These are phyloP conservation scores for Syzygium aqueum DNA, from an alignment of 345 rosid genomes.

Conservation along the genomic window DNA sequence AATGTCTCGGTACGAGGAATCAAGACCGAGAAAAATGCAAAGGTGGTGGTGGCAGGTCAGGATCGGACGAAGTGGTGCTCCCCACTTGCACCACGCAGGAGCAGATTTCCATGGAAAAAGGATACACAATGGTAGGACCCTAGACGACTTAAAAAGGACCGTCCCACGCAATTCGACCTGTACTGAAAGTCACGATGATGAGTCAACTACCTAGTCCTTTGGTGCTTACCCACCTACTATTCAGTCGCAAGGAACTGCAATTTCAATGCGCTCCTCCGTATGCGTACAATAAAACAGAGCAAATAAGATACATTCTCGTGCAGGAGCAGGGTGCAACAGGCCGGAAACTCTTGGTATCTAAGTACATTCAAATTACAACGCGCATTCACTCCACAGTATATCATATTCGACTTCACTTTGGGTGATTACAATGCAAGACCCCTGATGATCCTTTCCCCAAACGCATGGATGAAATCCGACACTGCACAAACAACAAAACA, in stretches of 20 bases:
- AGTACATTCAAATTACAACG: not conserved
- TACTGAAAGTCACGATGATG: not conserved
- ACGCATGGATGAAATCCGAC: not conserved
- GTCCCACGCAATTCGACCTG: not conserved
- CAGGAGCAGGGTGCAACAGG: not conserved
- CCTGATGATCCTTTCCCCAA: not conserved
- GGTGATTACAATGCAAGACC: not conserved
- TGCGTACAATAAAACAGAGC: not conserved
- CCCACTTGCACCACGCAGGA: not conserved
- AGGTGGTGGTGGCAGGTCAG: not conserved
- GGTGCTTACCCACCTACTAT: not conserved
- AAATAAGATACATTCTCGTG: not conserved
- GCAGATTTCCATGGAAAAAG: not conserved
- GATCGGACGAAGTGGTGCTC: not conserved
- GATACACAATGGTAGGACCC: not conserved
- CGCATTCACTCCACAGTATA: not conserved
- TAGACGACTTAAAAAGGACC: not conserved
- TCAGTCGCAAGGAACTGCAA: not conserved
- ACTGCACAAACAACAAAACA: not conserved
- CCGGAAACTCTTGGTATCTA: not conserved
- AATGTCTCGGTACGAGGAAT: not conserved
- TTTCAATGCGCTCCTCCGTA: not conserved
- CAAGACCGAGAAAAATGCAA: not conserved
- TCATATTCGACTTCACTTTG: rapidly evolving
- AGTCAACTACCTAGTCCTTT: not conserved